Evolutionary conservation across 495 filamentous ascomycete species (phyloP).

Genomic region (Acidomyces sp.): DNA sequence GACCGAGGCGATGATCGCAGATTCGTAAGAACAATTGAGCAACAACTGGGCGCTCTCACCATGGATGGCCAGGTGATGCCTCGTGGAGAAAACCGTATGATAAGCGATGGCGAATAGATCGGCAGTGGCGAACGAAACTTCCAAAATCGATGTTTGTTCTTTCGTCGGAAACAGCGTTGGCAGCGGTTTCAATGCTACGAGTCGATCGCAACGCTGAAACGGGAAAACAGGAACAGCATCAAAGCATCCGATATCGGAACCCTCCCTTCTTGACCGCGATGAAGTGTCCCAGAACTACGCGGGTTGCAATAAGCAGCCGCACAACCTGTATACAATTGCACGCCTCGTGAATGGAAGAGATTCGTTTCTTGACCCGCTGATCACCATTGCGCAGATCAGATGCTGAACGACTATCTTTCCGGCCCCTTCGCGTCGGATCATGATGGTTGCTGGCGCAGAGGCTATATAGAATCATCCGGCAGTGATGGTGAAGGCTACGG

Average conservation of each 20-base stretch:
- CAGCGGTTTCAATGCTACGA: conserved; percentile 57
- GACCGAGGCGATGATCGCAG: conserved; percentile 48
- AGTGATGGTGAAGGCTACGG: conserved; percentile 53
- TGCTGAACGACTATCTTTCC: conserved; percentile 47
- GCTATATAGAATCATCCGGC: conserved; percentile 34
- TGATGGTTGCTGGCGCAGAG: conserved; percentile 46
- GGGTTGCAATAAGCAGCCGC: conserved; percentile 57
- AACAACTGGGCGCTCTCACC: conserved; percentile 45
- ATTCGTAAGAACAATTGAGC: conserved; percentile 60
- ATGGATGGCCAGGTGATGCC: conserved; percentile 12
- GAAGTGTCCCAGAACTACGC: conserved; percentile 53
- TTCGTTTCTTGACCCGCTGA: conserved; percentile 63
- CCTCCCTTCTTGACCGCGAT: conserved; percentile 46
- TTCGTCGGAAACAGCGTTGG: conserved; percentile 30
- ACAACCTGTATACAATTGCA: conserved; percentile 67
- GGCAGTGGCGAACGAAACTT: conserved; percentile 14
- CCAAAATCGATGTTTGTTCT: conserved; percentile 8
- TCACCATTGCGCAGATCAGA: conserved; percentile 50
- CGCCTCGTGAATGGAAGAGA: conserved; percentile 56
- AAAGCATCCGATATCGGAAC: conserved; percentile 43
- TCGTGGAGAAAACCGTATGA: conserved; percentile 17
- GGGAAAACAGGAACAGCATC: conserved; percentile 52
- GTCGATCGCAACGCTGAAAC: conserved; percentile 53
- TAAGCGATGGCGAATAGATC: conserved; percentile 6
- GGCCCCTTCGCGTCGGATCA: conserved; percentile 47